Conservation (phyloP, 2,329 filamentous ascomycete species). For the Sphaerulina vaccinii region DNA sequence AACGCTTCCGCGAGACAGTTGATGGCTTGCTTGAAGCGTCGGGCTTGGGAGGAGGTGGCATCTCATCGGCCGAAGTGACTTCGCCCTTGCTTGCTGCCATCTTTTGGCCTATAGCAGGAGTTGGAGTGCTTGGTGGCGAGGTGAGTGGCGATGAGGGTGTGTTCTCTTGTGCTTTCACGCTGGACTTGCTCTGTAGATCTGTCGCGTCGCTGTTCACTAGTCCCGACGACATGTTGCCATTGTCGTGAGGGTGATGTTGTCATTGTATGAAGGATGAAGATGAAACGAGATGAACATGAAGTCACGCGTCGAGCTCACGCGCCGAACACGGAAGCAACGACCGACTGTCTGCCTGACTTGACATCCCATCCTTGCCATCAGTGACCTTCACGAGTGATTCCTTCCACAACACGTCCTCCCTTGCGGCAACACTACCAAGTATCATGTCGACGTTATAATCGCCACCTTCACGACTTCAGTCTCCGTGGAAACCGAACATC, state of each 20-base stretch:
- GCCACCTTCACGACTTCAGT: neutral
- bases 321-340: conserved; percentile 11
- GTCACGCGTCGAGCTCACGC: neutral
- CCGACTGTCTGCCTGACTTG: conserved; percentile 11
- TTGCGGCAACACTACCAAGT: neutral
- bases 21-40: neutral
- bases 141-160: conserved; percentile 5
- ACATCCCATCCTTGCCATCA: conserved; percentile 5
- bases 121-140: conserved; percentile 2
- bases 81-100: conserved; percentile 3
- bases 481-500: neutral
- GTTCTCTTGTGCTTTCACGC: neutral
- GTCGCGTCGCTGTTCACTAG: conserved; percentile 5
- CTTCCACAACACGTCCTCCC: neutral
- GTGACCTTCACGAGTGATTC: conserved; percentile 3
- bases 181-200: neutral
- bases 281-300: neutral
- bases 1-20: conserved; percentile 16
- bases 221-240: conserved; percentile 13
- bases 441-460: conserved; percentile 8
- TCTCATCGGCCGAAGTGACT: neutral
- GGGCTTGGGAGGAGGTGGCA: conserved; percentile 9
- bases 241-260: neutral
- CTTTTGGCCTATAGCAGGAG: neutral
- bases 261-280: conserved; percentile 1